Evolutionary conservation across 257 asterid species (phyloP).

Genomic region (Orobanche coerulescens): DNA sequence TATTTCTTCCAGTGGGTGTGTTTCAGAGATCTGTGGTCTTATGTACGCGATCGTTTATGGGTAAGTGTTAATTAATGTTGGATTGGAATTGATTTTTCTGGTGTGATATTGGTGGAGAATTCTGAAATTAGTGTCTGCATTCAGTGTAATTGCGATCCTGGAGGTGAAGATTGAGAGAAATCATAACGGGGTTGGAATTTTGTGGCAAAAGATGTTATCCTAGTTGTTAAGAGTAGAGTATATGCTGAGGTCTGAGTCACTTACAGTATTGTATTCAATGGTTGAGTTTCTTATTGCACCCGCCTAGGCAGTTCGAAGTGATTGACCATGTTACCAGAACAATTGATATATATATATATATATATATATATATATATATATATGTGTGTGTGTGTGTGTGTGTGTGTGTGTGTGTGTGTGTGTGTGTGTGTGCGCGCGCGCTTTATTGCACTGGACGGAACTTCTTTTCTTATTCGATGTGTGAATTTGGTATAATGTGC

Average conservation of each 20-base stretch:
- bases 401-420: no score
- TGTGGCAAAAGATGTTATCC: not conserved
- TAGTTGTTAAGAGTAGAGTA: not conserved
- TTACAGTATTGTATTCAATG: no score
- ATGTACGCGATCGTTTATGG: constrained; percentile 9
- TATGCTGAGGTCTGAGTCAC: not conserved
- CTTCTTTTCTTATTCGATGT: not conserved
- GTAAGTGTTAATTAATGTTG: not conserved
- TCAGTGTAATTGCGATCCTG: constrained; percentile 6
- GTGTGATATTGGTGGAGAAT: not conserved
- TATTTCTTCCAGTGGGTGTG: not conserved
- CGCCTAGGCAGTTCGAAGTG: not conserved
- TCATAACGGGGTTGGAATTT: not conserved
- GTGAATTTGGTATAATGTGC: not conserved
- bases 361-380: no score
- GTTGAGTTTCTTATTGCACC: constrained; percentile 1
- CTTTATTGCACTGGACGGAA: not conserved
- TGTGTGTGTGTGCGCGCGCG: no score
- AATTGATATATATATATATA: not conserved
- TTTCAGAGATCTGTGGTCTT: constrained; percentile 20
- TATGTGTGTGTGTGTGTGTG: no score
- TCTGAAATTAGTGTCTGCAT: not conserved
- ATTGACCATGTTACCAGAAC: not conserved
- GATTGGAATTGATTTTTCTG: not conserved
- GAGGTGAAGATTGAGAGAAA: not conserved